phyloP scores from a whole-genome alignment of 163 green algal genomes.

The Chloromonas sp. region DNA sequence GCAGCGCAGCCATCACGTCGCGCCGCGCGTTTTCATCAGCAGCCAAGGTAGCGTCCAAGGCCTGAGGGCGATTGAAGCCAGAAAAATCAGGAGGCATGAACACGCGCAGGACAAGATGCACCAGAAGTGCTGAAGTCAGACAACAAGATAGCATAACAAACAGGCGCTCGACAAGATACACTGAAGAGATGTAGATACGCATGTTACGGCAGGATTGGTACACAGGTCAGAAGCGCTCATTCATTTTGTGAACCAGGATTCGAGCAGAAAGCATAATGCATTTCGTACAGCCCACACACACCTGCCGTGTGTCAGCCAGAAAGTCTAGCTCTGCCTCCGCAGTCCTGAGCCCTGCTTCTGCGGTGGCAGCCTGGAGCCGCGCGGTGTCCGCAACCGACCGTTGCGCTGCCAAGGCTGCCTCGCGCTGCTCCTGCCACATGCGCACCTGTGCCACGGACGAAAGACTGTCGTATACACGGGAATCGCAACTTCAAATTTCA shows the following conservation, averaged over 20 bases:
- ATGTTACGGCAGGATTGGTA: too few species aligned
- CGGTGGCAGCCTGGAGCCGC: conserved; percentile 19
- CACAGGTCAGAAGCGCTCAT: too few species aligned
- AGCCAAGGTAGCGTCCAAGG: not conserved
- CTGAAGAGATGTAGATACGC: too few species aligned
- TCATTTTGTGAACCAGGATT: too few species aligned
- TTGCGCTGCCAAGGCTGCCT: conserved; percentile 13
- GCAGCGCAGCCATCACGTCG: conserved; percentile 8
- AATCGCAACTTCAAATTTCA: not conserved
- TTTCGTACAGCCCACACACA: not conserved
- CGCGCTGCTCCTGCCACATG: conserved; percentile 11
- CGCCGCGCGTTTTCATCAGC: conserved; percentile 1
- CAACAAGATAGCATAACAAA: too few species aligned
- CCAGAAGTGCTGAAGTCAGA: too few species aligned
- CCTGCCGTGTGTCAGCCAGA: conserved; percentile 27
- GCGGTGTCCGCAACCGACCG: conserved; percentile 9
- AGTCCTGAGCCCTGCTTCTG: conserved; percentile 23
- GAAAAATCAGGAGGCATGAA: too few species aligned
- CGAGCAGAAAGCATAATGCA: too few species aligned
- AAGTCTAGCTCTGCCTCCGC: conserved; percentile 41
- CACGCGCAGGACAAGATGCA: too few species aligned
- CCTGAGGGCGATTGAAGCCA: not conserved
- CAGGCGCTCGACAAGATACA: too few species aligned
- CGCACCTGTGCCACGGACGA: conserved; percentile 8
- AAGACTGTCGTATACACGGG: not conserved